Conservation (phyloP, 441 rosid genomes). For the Pelargonium fulgidum region DNA sequence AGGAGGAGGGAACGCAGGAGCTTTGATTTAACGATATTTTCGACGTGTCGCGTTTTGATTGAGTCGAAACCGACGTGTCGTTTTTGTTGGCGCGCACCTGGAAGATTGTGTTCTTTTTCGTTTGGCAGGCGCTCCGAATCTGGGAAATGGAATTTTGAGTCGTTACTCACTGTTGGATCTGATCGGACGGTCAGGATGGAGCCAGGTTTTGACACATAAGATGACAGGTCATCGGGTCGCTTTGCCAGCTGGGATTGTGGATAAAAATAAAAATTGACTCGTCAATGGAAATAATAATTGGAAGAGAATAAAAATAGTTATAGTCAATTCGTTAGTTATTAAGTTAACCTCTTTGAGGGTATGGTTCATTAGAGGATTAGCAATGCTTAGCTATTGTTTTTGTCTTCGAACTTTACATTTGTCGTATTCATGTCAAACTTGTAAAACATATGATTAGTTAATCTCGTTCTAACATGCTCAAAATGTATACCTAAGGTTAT, state of each 20-base stretch:
- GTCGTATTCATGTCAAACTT: no score
- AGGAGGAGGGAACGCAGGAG: not conserved
- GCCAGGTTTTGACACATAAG: not conserved
- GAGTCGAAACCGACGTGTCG: not conserved
- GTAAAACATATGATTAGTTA: no score
- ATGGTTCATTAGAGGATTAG: no score
- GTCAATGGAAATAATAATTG: no score
- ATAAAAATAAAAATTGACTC: not conserved
- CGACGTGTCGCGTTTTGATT: constrained; percentile 12
- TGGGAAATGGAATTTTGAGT: not conserved
- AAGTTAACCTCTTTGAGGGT: no score
- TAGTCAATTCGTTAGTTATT: no score
- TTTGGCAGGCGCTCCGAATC: constrained; percentile 2
- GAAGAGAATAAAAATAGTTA: no score
- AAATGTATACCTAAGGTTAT: no score
- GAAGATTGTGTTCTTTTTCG: not conserved
- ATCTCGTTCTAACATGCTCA: no score
- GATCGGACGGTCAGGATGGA: not conserved
- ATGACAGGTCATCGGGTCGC: not conserved
- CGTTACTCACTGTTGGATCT: not conserved
- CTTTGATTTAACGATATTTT: not conserved
- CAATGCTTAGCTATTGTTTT: no score
- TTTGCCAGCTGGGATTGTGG: constrained; percentile 1
- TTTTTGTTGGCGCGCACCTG: not conserved
- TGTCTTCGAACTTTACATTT: no score